phyloP scores from a whole-genome alignment of 1,284 basidiomycete genomes.

The Ustilago hordei region DNA sequence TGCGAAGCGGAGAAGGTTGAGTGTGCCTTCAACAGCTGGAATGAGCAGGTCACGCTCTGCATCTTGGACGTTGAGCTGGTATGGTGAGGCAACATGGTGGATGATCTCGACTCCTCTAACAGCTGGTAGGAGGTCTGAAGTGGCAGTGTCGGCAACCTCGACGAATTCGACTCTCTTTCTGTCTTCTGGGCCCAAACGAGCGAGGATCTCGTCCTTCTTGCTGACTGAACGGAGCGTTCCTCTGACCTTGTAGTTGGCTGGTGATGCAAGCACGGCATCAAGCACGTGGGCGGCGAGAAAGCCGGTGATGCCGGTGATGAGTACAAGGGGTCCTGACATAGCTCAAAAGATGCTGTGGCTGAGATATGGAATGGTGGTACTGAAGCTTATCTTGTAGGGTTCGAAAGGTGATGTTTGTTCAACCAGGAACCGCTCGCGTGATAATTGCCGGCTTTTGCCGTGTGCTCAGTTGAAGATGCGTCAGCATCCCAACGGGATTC shows the following conservation, averaged over 20 bases:
- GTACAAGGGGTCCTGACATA: slow-evolving; percentile 53
- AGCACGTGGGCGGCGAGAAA: slow-evolving; percentile 62
- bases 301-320: slow-evolving; percentile 63
- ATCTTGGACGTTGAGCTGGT: slow-evolving; percentile 63
- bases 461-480: no score
- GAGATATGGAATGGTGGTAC: not conserved
- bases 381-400: not conserved
- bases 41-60: slow-evolving; percentile 67
- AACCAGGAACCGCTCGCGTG: not conserved
- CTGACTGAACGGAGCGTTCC: slow-evolving; percentile 55
- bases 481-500: no score
- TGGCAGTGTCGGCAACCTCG: slow-evolving; percentile 67
- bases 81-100: slow-evolving; percentile 57
- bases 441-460: slow-evolving; percentile 7
- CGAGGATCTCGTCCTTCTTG: slow-evolving; percentile 58
- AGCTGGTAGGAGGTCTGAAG: slow-evolving; percentile 65
- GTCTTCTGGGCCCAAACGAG: slow-evolving; percentile 39
- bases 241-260: slow-evolving; percentile 56
- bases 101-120: slow-evolving; percentile 60
- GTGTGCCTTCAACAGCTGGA: slow-evolving; percentile 69
- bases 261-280: slow-evolving; percentile 53
- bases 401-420: not conserved
- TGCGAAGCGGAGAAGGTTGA: slow-evolving; percentile 63
- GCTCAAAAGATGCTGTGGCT: not conserved
- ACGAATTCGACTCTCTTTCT: slow-evolving; percentile 57